These are phyloP conservation scores for Lepidium sativum DNA, from an alignment of 345 rosid species.

Conservation along the genomic window DNA sequence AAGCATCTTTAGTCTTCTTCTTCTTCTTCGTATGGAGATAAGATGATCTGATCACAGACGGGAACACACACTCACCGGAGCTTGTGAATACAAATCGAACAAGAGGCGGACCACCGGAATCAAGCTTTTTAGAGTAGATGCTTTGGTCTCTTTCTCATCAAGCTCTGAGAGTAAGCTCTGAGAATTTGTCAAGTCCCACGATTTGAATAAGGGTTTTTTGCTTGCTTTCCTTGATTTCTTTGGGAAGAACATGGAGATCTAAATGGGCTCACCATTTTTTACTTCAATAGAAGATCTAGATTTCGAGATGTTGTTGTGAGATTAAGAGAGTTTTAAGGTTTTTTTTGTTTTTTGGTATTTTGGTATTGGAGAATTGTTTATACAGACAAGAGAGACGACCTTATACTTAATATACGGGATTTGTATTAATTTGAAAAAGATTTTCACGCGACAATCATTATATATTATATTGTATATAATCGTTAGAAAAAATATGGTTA, in stretches of 20 bases:
- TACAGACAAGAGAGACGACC: slow-evolving; percentile 24
- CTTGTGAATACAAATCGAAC: slow-evolving; percentile 48
- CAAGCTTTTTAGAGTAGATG: slow-evolving; percentile 41
- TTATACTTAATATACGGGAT: slow-evolving; percentile 12
- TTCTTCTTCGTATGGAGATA: slow-evolving; percentile 15
- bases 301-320: neutral
- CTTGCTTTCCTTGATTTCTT: slow-evolving; percentile 30
- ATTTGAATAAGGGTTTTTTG: slow-evolving; percentile 66
- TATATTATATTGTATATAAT: neutral
- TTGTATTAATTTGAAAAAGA: neutral
- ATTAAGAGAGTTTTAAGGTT: neutral
- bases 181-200: slow-evolving; percentile 80
- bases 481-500: neutral
- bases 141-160: slow-evolving; percentile 46
- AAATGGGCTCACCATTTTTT: slow-evolving; percentile 20
- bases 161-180: slow-evolving; percentile 52
- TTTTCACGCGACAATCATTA: slow-evolving; percentile 19
- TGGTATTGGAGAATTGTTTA: neutral
- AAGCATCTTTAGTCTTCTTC: neutral
- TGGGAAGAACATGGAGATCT: slow-evolving; percentile 29
- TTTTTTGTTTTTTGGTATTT: neutral
- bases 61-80: slow-evolving; percentile 41
- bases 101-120: slow-evolving; percentile 36
- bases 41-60: slow-evolving; percentile 39
- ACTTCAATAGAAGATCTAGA: neutral